A percentile compares a stretch with the other conserved stretches of the same genome.
Evolutionary conservation across 768 basidiomycete genomes (phyloP).

Genomic region (Lenzites betulinus): DNA sequence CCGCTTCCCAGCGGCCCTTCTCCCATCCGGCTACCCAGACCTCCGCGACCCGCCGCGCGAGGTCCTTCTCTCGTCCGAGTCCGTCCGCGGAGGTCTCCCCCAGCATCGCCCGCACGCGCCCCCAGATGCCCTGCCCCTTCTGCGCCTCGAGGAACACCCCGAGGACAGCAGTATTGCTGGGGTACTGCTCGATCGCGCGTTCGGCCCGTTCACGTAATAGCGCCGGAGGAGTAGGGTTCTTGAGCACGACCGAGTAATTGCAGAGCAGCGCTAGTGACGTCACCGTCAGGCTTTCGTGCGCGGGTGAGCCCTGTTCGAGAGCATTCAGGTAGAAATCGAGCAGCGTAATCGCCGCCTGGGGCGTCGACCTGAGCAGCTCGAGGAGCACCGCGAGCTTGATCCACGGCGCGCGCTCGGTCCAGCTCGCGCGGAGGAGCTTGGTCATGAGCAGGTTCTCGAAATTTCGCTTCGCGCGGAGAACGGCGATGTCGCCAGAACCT

Average conservation of each 20-base stretch:
- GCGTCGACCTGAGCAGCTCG: slow-evolving; percentile 56
- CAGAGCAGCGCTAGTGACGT: slow-evolving; percentile 62
- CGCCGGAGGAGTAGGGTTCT: slow-evolving; percentile 57
- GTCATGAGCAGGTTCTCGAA: slow-evolving; percentile 51
- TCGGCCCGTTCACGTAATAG: slow-evolving; percentile 59
- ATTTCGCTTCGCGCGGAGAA: slow-evolving; percentile 64
- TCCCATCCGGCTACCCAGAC: slow-evolving; percentile 86
- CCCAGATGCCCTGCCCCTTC: slow-evolving; percentile 78
- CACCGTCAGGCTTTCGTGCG: slow-evolving; percentile 58
- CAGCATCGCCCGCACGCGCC: slow-evolving; percentile 58
- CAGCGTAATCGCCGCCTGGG: slow-evolving; percentile 41
- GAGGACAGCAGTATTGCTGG: slow-evolving; percentile 70
- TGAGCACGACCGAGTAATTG: slow-evolving; percentile 54
- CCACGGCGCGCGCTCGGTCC: slow-evolving; percentile 69
- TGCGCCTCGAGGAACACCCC: slow-evolving; percentile 78
- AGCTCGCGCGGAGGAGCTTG: slow-evolving; percentile 29
- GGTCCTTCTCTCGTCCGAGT: slow-evolving; percentile 49
- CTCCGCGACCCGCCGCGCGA: slow-evolving; percentile 62
- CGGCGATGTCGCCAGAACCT: slow-evolving; percentile 51
- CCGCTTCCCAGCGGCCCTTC: slow-evolving; percentile 65
- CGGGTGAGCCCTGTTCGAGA: slow-evolving; percentile 22
- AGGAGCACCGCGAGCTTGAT: slow-evolving; percentile 63
- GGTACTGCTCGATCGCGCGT: slow-evolving; percentile 57
- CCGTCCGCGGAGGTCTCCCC: slow-evolving; percentile 44
- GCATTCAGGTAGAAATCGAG: slow-evolving; percentile 37